phyloP scores from a whole-genome alignment of 176 grass and related monocot genomes.

The Thinopyrum elongatum region DNA sequence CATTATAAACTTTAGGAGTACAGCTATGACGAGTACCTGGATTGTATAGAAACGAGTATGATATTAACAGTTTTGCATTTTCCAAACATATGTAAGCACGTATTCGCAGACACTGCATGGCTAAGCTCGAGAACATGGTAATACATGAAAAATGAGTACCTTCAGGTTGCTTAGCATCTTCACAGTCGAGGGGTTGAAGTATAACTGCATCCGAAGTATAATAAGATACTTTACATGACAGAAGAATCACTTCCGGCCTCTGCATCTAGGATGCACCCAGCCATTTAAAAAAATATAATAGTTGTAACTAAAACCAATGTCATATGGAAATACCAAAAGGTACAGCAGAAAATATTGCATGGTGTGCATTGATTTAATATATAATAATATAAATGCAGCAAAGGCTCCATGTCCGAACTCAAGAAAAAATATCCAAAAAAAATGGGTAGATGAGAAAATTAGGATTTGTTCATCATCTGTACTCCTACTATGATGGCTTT shows the following conservation, averaged over 20 bases:
- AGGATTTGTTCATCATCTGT: not conserved
- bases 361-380: not conserved
- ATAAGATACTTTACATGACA: conserved; percentile 1
- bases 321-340: conserved; percentile 7
- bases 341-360: not conserved
- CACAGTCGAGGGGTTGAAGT: conserved; percentile 97
- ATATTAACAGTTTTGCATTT: conserved; percentile 30
- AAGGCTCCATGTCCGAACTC: not conserved
- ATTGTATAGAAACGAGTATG: not conserved
- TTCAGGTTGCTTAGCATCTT: conserved; percentile 99
- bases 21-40: conserved; percentile 87
- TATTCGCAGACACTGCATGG: not conserved
- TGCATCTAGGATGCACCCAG: conserved; percentile 1
- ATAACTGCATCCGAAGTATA: conserved; percentile 61
- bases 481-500: conserved; percentile 1
- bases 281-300: not conserved
- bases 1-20: conserved; percentile 94
- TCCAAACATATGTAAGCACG: not conserved
- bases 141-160: conserved; percentile 48
- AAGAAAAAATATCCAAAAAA: not conserved
- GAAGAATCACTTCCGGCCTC: not conserved
- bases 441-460: not conserved
- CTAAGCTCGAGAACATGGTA: conserved; percentile 20
- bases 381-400: not conserved
- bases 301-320: conserved; percentile 4